Evolutionary conservation across 2,329 filamentous ascomycete species (phyloP).

Genomic region (Penicillium sp.): DNA sequence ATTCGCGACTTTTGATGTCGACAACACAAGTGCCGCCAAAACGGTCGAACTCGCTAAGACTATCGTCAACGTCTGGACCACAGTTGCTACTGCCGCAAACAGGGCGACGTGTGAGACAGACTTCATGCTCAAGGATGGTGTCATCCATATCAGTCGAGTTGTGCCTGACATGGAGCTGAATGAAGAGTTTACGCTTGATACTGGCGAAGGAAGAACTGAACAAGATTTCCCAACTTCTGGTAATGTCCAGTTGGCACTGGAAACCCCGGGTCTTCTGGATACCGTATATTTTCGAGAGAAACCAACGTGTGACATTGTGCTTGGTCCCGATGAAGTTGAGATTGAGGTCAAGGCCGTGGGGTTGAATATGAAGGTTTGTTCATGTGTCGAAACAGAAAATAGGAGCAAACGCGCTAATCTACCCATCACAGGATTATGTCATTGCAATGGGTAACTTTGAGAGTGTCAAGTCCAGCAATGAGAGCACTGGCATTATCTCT

Average conservation of each 20-base stretch:
- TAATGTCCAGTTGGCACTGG: not conserved
- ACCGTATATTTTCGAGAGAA: not conserved
- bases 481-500: slow-evolving; percentile 10
- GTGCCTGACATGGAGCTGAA: not conserved
- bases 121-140: not conserved
- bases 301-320: not conserved
- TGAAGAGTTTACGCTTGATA: not conserved
- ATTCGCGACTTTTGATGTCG: not conserved
- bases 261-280: not conserved
- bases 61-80: not conserved
- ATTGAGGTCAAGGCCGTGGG: not conserved
- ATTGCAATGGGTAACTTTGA: slow-evolving; percentile 24
- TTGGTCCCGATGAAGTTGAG: not conserved
- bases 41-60: not conserved
- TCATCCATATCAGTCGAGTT: not conserved
- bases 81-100: not conserved
- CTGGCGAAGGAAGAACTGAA: not conserved
- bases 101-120: not conserved
- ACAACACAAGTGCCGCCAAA: not conserved
- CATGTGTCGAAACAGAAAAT: slow-evolving; percentile 6
- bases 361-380: slow-evolving; percentile 16
- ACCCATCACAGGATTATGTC: slow-evolving; percentile 27
- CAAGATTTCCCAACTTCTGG: not conserved
- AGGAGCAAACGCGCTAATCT: too few species aligned
- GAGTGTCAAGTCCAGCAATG: slow-evolving; percentile 12